Conservation (phyloP, 2,329 filamentous ascomycete genomes). For the Alternaria viburni region DNA sequence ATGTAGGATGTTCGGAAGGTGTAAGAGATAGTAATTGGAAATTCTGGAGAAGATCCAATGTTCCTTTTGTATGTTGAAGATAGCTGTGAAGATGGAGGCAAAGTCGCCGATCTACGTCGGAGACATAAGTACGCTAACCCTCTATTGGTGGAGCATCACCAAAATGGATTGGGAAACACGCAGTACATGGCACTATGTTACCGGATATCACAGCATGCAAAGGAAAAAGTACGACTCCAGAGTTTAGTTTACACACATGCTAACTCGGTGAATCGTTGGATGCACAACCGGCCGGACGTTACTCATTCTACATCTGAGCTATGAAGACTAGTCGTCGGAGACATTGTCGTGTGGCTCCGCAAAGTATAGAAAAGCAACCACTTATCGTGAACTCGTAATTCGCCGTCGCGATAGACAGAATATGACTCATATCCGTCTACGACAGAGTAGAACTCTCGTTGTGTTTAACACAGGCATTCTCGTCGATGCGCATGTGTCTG, state of each 20-base stretch:
- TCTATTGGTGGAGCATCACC: constrained; percentile 19
- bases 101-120: constrained; percentile 26
- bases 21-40: neutral
- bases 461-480: neutral
- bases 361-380: neutral
- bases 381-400: neutral
- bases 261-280: constrained; percentile 9
- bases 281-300: neutral
- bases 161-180: neutral
- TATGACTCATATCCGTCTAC: neutral
- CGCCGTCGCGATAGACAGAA: neutral
- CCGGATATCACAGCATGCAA: neutral
- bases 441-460: neutral
- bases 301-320: neutral
- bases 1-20: neutral
- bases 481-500: neutral
- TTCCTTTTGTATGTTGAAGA: neutral
- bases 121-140: constrained; percentile 17
- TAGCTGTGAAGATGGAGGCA: neutral
- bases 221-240: neutral
- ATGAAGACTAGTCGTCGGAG: neutral
- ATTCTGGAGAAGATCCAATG: neutral
- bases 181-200: neutral
- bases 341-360: neutral
- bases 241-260: neutral